Evolutionary conservation across 1,139 yeast species (phyloP).

Genomic region (Nakaseomyces nivariensis): DNA sequence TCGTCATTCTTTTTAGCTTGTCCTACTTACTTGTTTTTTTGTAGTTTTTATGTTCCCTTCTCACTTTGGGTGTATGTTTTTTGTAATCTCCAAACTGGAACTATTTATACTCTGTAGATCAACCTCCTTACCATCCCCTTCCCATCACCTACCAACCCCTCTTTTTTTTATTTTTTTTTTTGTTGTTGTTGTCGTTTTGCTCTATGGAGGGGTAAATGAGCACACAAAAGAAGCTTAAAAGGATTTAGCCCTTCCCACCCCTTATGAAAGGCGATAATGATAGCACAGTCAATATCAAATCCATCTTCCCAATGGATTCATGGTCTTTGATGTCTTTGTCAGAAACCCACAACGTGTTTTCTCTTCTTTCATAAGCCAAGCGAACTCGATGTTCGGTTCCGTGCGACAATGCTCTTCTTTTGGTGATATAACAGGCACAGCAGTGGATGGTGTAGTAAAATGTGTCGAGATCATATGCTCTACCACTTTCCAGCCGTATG

Average conservation of each 20-base stretch:
- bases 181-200: too few species aligned
- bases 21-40: not conserved
- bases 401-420: not conserved
- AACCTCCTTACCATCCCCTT: too few species aligned
- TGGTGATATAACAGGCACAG: not conserved
- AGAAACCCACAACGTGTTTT: not conserved
- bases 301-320: not conserved
- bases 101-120: too few species aligned
- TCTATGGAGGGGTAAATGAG: too few species aligned
- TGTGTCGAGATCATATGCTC: constrained; percentile 68
- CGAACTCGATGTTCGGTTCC: not conserved
- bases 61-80: too few species aligned
- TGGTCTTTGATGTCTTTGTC: not conserved
- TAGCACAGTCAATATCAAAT: not conserved
- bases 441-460: constrained; percentile 30
- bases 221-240: too few species aligned
- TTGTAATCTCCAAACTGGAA: too few species aligned
- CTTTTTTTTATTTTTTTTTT: too few species aligned
- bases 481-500: constrained; percentile 93
- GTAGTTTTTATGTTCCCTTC: not conserved
- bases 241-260: too few species aligned
- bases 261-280: too few species aligned
- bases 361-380: constrained; percentile 1
- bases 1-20: constrained; percentile 7
- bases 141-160: too few species aligned